Conservation (phyloP, 2,329 filamentous ascomycete genomes). For the Aureobasidium uvarum region DNA sequence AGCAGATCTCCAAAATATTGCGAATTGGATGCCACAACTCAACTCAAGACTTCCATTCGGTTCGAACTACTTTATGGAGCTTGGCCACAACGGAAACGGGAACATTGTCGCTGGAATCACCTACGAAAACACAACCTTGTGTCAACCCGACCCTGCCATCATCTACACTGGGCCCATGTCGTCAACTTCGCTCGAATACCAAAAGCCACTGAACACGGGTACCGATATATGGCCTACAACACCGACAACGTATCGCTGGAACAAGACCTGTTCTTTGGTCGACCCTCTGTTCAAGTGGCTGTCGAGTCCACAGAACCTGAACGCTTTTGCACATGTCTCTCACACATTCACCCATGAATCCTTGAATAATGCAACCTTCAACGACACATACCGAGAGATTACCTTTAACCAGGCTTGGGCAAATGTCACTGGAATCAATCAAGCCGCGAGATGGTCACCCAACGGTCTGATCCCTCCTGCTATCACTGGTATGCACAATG, state of each 20-base stretch:
- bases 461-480: constrained; percentile 61
- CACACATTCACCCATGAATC: constrained; percentile 62
- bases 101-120: constrained; percentile 46
- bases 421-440: constrained; percentile 52
- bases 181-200: constrained; percentile 47
- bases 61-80: constrained; percentile 54
- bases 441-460: constrained; percentile 50
- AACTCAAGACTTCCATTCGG: constrained; percentile 53
- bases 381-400: constrained; percentile 58
- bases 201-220: constrained; percentile 45
- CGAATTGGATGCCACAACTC: constrained; percentile 45
- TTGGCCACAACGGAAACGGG: constrained; percentile 58
- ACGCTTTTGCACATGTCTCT: constrained; percentile 59
- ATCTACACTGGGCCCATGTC: constrained; percentile 42
- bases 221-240: constrained; percentile 42
- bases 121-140: constrained; percentile 31
- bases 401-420: constrained; percentile 61
- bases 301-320: constrained; percentile 47
- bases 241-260: constrained; percentile 51
- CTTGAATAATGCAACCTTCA: constrained; percentile 60
- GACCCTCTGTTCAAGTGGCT: constrained; percentile 58
- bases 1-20: constrained; percentile 50
- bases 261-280: constrained; percentile 49
- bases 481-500: constrained; percentile 63
- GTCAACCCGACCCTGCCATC: constrained; percentile 39